A percentile compares a stretch with the other conserved stretches of the same genome.
These are phyloP conservation scores for Anastatica hierochuntica DNA, from an alignment of 345 rosid species.

Conservation along the genomic window DNA sequence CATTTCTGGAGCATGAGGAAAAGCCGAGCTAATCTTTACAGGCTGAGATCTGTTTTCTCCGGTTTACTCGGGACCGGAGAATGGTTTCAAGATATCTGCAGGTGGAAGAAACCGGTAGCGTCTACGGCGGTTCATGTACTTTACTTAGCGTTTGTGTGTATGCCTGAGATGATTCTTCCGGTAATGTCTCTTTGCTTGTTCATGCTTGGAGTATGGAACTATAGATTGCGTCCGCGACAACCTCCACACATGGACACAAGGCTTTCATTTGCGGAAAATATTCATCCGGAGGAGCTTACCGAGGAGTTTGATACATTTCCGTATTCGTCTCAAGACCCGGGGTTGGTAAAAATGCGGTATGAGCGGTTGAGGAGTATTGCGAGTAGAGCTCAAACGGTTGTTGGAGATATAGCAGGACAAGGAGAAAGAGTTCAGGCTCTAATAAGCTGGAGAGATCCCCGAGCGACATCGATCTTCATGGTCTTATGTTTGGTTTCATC, in stretches of 20 bases:
- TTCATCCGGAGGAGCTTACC: conserved; percentile 68
- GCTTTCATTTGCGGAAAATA: conserved; percentile 61
- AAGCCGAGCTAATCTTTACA: conserved; percentile 82
- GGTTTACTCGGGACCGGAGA: conserved; percentile 50
- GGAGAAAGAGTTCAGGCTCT: conserved; percentile 77
- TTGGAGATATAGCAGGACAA: conserved; percentile 88
- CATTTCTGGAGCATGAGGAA: conserved; percentile 97
- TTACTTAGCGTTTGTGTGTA: conserved; percentile 50
- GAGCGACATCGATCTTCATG: conserved; percentile 69
- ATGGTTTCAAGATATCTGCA: conserved; percentile 79
- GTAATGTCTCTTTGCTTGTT: conserved; percentile 66
- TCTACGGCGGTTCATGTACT: conserved; percentile 55
- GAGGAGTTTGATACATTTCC: conserved; percentile 92
- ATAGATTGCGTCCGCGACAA: conserved; percentile 54
- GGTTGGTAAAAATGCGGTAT: conserved; percentile 51
- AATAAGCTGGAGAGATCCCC: conserved; percentile 90
- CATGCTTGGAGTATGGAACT: conserved; percentile 74
- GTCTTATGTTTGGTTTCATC: conserved; percentile 59
- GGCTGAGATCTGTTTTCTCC: conserved; percentile 54
- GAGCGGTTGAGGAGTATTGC: conserved; percentile 80
- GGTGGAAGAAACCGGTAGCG: conserved; percentile 69
- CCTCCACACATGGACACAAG: conserved; percentile 94
- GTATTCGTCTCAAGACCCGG: conserved; percentile 32
- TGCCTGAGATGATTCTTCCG: conserved; percentile 79
- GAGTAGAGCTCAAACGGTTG: conserved; percentile 72